Percentiles rank a stretch among this genome's conserved stretches.
Evolutionary conservation across 805 yeast genomes (phyloP).

Genomic region (Tetrapisispora iriomotensis): DNA sequence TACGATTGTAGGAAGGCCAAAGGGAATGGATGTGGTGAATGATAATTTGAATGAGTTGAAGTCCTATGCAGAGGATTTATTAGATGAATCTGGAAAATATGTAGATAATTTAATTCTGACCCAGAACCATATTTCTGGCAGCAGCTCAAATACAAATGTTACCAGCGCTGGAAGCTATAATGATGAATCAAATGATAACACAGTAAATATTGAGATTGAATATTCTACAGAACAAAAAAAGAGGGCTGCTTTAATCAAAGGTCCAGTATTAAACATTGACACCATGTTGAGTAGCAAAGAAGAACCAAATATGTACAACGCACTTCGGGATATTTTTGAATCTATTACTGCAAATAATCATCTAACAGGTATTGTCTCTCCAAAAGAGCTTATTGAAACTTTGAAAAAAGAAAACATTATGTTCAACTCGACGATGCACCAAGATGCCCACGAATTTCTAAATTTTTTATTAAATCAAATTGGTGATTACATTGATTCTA

Average conservation of each 20-base stretch:
- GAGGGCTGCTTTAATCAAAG: slow-evolving; percentile 62
- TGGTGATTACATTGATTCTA: slow-evolving; percentile 28
- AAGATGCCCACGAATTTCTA: slow-evolving; percentile 95
- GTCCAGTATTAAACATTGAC: slow-evolving; percentile 80
- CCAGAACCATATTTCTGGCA: background rate
- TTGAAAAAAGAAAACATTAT: slow-evolving; percentile 74
- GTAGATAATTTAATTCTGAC: too few species aligned
- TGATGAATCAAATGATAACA: background rate
- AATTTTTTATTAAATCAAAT: slow-evolving; percentile 77
- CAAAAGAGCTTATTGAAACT: slow-evolving; percentile 60
- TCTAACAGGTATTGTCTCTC: slow-evolving; percentile 76
- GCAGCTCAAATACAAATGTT: background rate
- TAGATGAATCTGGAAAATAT: too few species aligned
- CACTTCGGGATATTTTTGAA: slow-evolving; percentile 80
- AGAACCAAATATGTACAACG: slow-evolving; percentile 42
- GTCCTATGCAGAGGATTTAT: too few species aligned
- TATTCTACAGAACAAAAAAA: slow-evolving; percentile 59
- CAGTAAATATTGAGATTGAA: background rate
- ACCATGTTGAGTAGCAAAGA: slow-evolving; percentile 36
- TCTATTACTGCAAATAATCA: slow-evolving; percentile 63
- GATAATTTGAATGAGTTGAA: too few species aligned
- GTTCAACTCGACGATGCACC: slow-evolving; percentile 89
- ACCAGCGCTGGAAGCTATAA: background rate
- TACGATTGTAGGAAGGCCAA: slow-evolving; percentile 24
- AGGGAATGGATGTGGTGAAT: too few species aligned